Evolutionary conservation across 768 basidiomycete species (phyloP), one percentile per base, ranked within the genome.

Genomic region (Mycena epipterygia): DNA sequence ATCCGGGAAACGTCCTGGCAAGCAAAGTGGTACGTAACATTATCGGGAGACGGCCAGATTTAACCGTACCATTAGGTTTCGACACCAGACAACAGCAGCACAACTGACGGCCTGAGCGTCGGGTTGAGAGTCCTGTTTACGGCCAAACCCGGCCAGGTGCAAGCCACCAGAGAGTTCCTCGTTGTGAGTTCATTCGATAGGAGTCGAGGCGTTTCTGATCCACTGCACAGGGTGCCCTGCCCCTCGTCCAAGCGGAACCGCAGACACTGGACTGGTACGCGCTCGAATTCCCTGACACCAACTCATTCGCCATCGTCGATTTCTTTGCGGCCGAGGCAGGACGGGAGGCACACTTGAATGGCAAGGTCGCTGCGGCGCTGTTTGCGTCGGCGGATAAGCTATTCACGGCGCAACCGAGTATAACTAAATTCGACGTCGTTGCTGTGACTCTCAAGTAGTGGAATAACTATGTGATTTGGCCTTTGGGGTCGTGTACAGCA

Each of bases 261-360:
- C 67, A 71, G 35, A 82, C 82, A 5, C 74, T 77, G 21, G 67
- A 80, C 62, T 85, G 83, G 83, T 85, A 81, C 67, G 82, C 83
- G 2, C 71, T 84, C 57, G 78, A 82, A 64, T 82, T 79, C 68
- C 74, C 79, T 12, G 83, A 78, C 8, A 81, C 79, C 5, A 73
- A 76, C 68, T 75, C 73, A 21, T 84, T 85, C 68, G 81, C 76
- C 17, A 81, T 83, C 56, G 69, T 84, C 53, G 64, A 66, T 17
- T 66, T 66, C 53, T 66, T 66, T 32, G 64, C 16, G 30, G 32
- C 11, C 2, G 66, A 67, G 46, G 42, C 25, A 21, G 59, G 44
- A 11, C 66, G 56, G 60, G 56, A 51, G 25, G 55, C 17, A 39
- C 66, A 67, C 30, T 33, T 67, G 25, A 57, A 42, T 32, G 66